phyloP scores from a whole-genome alignment of 164 flowering plant genomes.

The Dillenia turbinata region DNA sequence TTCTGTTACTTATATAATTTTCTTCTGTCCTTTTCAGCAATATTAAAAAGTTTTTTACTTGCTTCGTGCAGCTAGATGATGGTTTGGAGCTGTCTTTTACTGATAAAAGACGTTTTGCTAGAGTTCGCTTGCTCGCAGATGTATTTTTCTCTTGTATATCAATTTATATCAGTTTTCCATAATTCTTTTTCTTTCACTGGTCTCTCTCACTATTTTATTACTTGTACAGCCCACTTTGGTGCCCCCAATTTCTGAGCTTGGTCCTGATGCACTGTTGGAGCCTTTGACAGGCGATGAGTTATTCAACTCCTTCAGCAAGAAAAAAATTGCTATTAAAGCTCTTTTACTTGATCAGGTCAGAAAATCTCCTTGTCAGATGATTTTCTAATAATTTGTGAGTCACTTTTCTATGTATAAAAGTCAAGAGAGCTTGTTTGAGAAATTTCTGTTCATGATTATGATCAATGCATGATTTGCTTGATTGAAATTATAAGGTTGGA shows the following conservation, averaged over 20 bases:
- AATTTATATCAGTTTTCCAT: neutral
- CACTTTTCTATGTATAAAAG: no score
- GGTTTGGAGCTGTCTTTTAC: constrained; percentile 96
- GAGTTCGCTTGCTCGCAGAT: constrained; percentile 89
- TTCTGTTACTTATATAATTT: no score
- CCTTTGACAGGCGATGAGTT: constrained; percentile 69
- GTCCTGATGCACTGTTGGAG: constrained; percentile 89
- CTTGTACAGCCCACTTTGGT: constrained; percentile 63
- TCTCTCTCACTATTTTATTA: constrained; percentile 4
- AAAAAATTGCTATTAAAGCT: constrained; percentile 81
- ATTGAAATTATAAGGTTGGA: no score
- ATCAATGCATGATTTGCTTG: no score
- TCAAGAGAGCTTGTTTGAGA: no score
- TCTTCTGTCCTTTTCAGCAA: no score
- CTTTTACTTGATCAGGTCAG: constrained; percentile 91
- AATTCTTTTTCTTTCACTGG: neutral
- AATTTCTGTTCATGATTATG: no score
- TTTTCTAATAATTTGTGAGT: neutral
- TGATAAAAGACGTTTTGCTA: constrained; percentile 95
- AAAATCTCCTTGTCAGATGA: neutral
- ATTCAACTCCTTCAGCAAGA: constrained; percentile 53
- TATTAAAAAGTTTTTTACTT: neutral
- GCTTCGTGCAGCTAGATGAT: constrained; percentile 71
- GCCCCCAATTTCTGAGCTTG: constrained; percentile 94
- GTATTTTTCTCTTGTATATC: constrained; percentile 29